A percentile compares a stretch with the other conserved stretches of the same genome.
Evolutionary conservation across 2,329 filamentous ascomycete species (phyloP).

Genomic region (Fusarium tanahbumbuense): DNA sequence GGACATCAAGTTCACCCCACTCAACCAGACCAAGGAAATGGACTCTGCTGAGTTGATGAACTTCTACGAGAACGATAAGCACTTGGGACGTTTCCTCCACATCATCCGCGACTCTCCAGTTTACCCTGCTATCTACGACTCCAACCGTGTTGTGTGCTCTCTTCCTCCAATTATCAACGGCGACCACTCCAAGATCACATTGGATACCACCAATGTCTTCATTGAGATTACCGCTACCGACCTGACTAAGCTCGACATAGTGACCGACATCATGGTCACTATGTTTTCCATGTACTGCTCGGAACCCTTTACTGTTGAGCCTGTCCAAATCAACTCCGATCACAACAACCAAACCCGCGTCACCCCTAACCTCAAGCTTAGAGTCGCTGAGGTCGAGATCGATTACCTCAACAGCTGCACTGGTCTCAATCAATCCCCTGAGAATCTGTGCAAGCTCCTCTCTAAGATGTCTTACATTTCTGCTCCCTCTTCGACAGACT

Average conservation of each 20-base stretch:
- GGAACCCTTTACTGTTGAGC: conserved; percentile 92
- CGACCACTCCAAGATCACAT: conserved; percentile 94
- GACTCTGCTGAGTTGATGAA: conserved; percentile 88
- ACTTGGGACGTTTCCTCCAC: conserved; percentile 88
- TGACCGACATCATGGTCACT: conserved; percentile 92
- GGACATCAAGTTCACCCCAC: conserved; percentile 88
- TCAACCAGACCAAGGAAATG: conserved; percentile 94
- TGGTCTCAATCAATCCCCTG: conserved; percentile 79
- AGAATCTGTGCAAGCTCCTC: conserved; percentile 81
- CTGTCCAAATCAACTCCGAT: conserved; percentile 89
- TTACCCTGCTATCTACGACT: conserved; percentile 95
- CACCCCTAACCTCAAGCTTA: conserved; percentile 82
- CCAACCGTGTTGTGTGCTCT: conserved; percentile 87
- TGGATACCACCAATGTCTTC: conserved; percentile 92
- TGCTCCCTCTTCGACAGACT: conserved; percentile 75
- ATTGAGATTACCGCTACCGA: conserved; percentile 98
- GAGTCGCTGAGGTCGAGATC: conserved; percentile 83
- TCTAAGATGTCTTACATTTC: conserved; percentile 91
- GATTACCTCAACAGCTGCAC: conserved; percentile 95
- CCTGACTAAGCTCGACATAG: conserved; percentile 94
- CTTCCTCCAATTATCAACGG: conserved; percentile 98
- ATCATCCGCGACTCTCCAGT: conserved; percentile 95
- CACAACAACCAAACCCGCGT: conserved; percentile 88
- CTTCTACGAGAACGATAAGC: conserved; percentile 95
- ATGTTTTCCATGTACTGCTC: conserved; percentile 96